Conservation (phyloP, 495 filamentous ascomycete species). For the Aspergillus saccharolyticus region DNA sequence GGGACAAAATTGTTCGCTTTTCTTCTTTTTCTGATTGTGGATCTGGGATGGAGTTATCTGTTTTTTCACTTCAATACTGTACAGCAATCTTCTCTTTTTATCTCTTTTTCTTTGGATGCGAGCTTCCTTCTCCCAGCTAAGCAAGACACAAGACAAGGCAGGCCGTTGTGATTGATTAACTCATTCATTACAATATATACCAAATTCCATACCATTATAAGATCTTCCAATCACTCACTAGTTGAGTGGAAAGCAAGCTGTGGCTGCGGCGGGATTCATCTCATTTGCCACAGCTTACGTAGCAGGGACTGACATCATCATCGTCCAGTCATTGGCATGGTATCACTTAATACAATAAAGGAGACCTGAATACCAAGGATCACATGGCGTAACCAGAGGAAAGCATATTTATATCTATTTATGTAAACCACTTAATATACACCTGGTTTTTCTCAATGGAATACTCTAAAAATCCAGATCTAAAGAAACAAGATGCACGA, state of each 20-base stretch:
- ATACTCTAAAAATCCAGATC: neutral
- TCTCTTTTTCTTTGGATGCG: constrained; percentile 11
- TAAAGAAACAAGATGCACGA: neutral
- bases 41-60: neutral
- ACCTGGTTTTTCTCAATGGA: neutral
- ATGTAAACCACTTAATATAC: neutral
- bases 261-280: neutral
- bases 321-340: neutral
- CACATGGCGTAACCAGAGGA: neutral
- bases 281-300: neutral
- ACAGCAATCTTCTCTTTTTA: constrained; percentile 14
- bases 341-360: neutral
- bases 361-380: neutral
- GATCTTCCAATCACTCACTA: too few relatives aligned
- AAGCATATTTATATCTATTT: neutral
- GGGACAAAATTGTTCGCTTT: constrained; percentile 24
- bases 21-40: constrained; percentile 16
- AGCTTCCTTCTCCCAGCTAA: neutral
- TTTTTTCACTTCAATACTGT: constrained; percentile 6
- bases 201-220: constrained; percentile 13
- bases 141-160: constrained; percentile 17
- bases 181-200: constrained; percentile 6
- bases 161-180: constrained; percentile 19
- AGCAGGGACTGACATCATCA: neutral
- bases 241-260: too few relatives aligned